A percentile compares a stretch with the other conserved stretches of the same genome.
These are phyloP conservation scores for Lenzites betulinus DNA, from an alignment of 768 basidiomycete genomes.

Conservation along the genomic window DNA sequence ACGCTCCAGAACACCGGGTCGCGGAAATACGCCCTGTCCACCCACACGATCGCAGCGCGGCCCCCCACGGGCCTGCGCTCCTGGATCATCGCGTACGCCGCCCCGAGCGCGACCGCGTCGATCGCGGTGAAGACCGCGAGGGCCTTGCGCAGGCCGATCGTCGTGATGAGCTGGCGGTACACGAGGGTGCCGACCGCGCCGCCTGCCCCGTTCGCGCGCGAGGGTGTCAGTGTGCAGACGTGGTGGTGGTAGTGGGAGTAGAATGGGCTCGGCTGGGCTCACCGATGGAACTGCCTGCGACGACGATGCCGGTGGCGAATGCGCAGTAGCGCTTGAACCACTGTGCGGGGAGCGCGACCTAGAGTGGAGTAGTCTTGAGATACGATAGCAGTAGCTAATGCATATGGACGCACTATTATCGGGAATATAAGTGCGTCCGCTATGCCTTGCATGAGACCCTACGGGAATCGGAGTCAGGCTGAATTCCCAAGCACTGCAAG, in stretches of 20 bases:
- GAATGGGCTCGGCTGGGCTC: not conserved
- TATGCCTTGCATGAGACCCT: conserved; percentile 36
- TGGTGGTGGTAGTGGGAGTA: too few relatives aligned
- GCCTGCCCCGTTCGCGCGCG: too few relatives aligned
- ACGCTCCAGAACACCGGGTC: conserved; percentile 29
- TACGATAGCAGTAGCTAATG: not conserved
- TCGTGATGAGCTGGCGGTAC: conserved; percentile 25
- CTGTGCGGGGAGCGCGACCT: conserved; percentile 25
- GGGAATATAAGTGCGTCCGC: conserved; percentile 23
- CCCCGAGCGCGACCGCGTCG: conserved; percentile 29
- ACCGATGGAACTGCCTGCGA: conserved; percentile 25
- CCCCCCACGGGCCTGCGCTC: conserved; percentile 27
- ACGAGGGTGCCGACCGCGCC: conserved; percentile 21
- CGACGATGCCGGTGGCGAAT: conserved; percentile 23
- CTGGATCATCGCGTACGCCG: conserved; percentile 35
- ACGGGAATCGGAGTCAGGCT: conserved; percentile 10
- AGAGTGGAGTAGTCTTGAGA: not conserved
- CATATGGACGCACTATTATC: conserved; percentile 10
- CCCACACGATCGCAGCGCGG: conserved; percentile 20
- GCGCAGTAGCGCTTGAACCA: conserved; percentile 24
- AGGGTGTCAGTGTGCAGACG: too few relatives aligned
- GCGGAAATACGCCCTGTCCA: conserved; percentile 23
- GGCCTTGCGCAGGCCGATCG: conserved; percentile 35
- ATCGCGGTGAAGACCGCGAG: conserved; percentile 35
- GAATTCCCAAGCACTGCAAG: conserved; percentile 1